Evolutionary conservation across 116 monocot genomes (phyloP).

Genomic region (Zostera marina): DNA sequence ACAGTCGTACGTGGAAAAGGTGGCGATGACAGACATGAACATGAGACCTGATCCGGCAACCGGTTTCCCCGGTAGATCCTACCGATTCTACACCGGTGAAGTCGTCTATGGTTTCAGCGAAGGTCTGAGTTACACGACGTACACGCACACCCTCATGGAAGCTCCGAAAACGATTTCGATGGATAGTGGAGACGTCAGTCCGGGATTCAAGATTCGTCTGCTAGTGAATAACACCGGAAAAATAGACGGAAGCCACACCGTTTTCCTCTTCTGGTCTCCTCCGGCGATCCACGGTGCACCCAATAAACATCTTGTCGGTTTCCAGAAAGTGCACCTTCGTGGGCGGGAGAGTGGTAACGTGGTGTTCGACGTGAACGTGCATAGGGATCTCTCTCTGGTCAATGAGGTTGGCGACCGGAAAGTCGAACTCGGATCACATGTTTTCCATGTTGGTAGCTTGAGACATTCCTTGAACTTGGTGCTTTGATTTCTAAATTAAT

Average conservation of each 20-base stretch:
- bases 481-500: neutral
- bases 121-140: constrained; percentile 65
- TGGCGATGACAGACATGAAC: constrained; percentile 82
- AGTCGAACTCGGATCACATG: constrained; percentile 35
- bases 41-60: constrained; percentile 67
- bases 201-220: constrained; percentile 40
- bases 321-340: constrained; percentile 52
- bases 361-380: constrained; percentile 63
- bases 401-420: constrained; percentile 35
- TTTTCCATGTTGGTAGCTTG: constrained; percentile 41
- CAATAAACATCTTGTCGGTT: constrained; percentile 63
- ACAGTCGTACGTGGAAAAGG: constrained; percentile 46
- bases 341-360: constrained; percentile 24
- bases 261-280: constrained; percentile 67
- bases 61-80: constrained; percentile 78
- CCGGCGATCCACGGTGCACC: constrained; percentile 61
- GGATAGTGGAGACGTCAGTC: constrained; percentile 16
- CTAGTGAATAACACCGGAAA: constrained; percentile 37
- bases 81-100: constrained; percentile 90
- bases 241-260: constrained; percentile 42
- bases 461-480: constrained; percentile 47
- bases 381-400: constrained; percentile 48
- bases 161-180: constrained; percentile 21
- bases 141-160: constrained; percentile 35
- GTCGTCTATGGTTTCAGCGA: constrained; percentile 69